phyloP scores from a whole-genome alignment of 1,139 yeast species.

The Torulaspora globosa region DNA sequence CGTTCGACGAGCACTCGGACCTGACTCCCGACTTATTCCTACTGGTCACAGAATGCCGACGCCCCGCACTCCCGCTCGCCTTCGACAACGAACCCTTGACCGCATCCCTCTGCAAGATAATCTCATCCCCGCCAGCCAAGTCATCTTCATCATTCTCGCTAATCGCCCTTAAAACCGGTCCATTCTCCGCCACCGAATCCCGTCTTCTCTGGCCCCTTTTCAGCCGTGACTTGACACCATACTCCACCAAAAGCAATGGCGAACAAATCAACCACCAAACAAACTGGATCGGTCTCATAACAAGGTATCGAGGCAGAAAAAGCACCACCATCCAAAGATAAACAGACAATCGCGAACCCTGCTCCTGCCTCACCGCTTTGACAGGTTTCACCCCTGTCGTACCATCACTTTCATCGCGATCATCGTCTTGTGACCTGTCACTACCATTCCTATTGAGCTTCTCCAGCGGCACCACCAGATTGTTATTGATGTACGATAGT shows the following conservation, averaged over 20 bases:
- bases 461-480: slow-evolving; percentile 15
- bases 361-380: background rate
- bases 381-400: background rate
- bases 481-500: slow-evolving; percentile 24
- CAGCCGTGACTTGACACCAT: slow-evolving; percentile 19
- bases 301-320: slow-evolving; percentile 9
- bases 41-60: background rate
- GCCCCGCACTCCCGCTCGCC: slow-evolving; percentile 7
- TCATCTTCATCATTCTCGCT: slow-evolving; percentile 28
- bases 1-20: slow-evolving; percentile 8
- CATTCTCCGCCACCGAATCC: background rate
- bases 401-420: background rate
- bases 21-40: slow-evolving; percentile 1
- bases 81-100: slow-evolving; percentile 31
- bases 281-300: slow-evolving; percentile 44
- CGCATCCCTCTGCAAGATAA: slow-evolving; percentile 30
- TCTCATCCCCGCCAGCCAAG: slow-evolving; percentile 31
- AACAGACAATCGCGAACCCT: no score
- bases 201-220: background rate
- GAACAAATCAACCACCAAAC: slow-evolving; percentile 46
- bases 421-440: slow-evolving; percentile 4
- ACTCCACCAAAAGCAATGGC: slow-evolving; percentile 46
- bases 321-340: slow-evolving; percentile 8
- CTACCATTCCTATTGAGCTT: slow-evolving; percentile 3
- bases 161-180: slow-evolving; percentile 4